Evolutionary conservation across 768 basidiomycete species (phyloP).

Genomic region (Termitomyces titanicus): DNA sequence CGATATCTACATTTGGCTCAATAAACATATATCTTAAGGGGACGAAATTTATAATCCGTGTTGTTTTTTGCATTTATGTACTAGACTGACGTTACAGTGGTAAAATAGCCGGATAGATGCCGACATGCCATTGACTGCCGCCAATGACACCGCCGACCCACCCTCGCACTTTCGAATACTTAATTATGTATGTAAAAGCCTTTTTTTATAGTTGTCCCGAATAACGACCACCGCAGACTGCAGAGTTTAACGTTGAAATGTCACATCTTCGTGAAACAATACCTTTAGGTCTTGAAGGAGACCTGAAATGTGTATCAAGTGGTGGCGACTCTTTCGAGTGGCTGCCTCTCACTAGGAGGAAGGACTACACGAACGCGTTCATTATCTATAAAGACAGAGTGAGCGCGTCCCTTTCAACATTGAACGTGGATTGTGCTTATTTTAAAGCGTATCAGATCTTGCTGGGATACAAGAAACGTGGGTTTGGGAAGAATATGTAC

Average conservation of each 20-base stretch:
- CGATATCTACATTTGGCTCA: too few relatives aligned
- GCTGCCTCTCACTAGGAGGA: constrained; percentile 37
- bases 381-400: constrained; percentile 53
- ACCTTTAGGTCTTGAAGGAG: constrained; percentile 44
- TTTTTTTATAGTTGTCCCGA: too few relatives aligned
- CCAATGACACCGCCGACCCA: too few relatives aligned
- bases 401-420: not conserved
- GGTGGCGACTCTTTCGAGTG: constrained; percentile 46
- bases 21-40: too few relatives aligned
- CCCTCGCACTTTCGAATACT: too few relatives aligned
- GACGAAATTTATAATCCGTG: too few relatives aligned
- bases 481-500: constrained; percentile 64
- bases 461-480: constrained; percentile 77
- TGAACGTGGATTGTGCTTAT: not conserved
- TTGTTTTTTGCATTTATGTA: too few relatives aligned
- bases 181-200: too few relatives aligned
- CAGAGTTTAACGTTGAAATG: too few relatives aligned
- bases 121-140: too few relatives aligned
- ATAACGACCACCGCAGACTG: not conserved
- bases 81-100: too few relatives aligned
- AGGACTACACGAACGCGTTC: constrained; percentile 71
- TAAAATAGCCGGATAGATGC: too few relatives aligned
- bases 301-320: constrained; percentile 21
- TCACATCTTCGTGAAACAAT: not conserved
- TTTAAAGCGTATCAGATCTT: constrained; percentile 43